Base-by-base conservation (phyloP, 768 basidiomycete species). In the Lentinus tigrinus region DNA sequence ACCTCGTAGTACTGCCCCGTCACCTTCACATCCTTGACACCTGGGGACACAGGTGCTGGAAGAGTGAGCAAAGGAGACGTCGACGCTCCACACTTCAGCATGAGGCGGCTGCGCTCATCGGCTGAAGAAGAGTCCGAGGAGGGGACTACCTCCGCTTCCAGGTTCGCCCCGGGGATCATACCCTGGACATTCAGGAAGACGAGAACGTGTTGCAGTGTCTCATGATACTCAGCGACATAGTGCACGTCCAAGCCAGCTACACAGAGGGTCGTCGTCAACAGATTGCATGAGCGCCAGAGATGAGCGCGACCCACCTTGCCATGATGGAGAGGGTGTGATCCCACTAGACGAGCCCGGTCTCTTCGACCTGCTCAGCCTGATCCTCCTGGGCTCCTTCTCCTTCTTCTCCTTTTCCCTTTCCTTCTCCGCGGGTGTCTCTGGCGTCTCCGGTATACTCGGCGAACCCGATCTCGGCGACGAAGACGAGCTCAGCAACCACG, bases 141-240 rank as follows among this genome's bases (percentile, higher is more conserved):
- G 66, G 16, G 76, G 4, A 85, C 70, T 13, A 91, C 85, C 62
- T 91, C 88, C 0, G 89, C 87, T 64, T 83, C 84, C 21, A 88
- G 71, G 51, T 85, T 82, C 11, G 76, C 70, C 2, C 80, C 80
- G 4, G 80, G 73, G 1, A 74, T 77, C 4, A 76, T 67, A 3
- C 82, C 81, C 2, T 77, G 77, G 31, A 85, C 74, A 21, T 82
- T 81, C 51, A 95, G 75, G 68, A 93, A 89, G 23, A 93, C 82
- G 36, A 93, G 76, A 28, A 96, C 80, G 48, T 88, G 88, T 23
- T 86, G 85, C 4, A 98, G 81, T 56, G 85, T 91, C 69, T 95
- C 91, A 67, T 95, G 93, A 66, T 92, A 83, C 72, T 97, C 95
- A 1, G 84, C 83, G 26, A 88, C 73, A 60, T 81, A 87, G 16